A percentile compares a stretch with the other conserved stretches of the same genome.
Conservation (phyloP, 352 stramenopile genomes). For the Pythium guiyangense region DNA sequence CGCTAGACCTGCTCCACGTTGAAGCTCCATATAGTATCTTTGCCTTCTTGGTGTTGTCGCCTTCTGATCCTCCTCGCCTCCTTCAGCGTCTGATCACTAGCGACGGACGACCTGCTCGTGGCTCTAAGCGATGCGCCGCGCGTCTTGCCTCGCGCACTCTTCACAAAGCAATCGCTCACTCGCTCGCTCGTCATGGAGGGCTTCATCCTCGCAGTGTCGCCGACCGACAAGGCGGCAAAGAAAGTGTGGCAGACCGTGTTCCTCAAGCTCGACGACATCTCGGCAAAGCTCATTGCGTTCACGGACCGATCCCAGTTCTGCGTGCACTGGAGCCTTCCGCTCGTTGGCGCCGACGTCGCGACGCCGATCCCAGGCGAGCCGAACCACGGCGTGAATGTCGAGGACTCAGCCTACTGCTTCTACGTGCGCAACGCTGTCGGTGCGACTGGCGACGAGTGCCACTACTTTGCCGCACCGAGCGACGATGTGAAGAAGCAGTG, state of each 20-base stretch:
- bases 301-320: conserved; percentile 40
- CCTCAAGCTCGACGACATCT: conserved; percentile 64
- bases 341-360: conserved; percentile 47
- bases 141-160: too few species aligned
- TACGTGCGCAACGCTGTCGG: conserved; percentile 41
- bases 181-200: conserved; percentile 31
- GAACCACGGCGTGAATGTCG: conserved; percentile 39
- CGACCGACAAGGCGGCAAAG: conserved; percentile 22
- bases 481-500: conserved; percentile 51
- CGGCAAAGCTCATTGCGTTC: conserved; percentile 54
- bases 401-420: conserved; percentile 53
- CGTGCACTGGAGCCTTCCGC: conserved; percentile 41
- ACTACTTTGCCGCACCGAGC: conserved; percentile 36
- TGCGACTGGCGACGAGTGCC: conserved; percentile 23
- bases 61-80: not conserved
- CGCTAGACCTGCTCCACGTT: not conserved
- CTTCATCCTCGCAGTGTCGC: conserved; percentile 32
- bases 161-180: not conserved
- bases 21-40: not conserved
- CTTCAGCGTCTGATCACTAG: not conserved
- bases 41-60: not conserved
- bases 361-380: conserved; percentile 51
- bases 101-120: not conserved
- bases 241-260: conserved; percentile 48
- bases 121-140: too few species aligned